Base-by-base conservation (phyloP, 2,329 filamentous ascomycete species). In the Neonectria neomacrospora region DNA sequence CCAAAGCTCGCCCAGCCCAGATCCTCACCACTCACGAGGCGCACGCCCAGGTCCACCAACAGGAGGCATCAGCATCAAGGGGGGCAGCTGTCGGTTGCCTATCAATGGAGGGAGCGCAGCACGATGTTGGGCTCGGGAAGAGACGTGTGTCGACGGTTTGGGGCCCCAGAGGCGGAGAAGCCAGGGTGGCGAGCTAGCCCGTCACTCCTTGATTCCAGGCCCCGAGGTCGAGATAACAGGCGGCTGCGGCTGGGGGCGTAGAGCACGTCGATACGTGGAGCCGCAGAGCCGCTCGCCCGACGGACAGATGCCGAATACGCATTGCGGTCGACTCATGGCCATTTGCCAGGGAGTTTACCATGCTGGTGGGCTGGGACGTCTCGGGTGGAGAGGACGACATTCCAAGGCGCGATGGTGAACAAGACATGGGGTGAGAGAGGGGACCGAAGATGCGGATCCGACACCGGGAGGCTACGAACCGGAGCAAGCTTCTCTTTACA, bases 281-380 rank as follows among this genome's bases (percentile, higher is more conserved):
- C 56, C 58, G 62, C 69, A 71, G 59, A 68, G 68, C 70, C 70
- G 63, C 66, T 72, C 65, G 63, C 22, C 70, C 70, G 70, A 72
- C 55, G 34, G 47, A 37, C 60, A 58, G 66, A 65, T 72, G 56
- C 68, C 70, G 66, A 65, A 16, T 58, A 50, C 59, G 26, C n/a
- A 39, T 66, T 37, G 57, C 39, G 51, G 32, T 47, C 60, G 47
- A 41, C 37, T 58, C 14, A 30, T 20, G 48, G 45, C 44, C 58
- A 53, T 54, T 44, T 54, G 28, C 26, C n/a, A 39, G 39, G 18
- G 32, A 30, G 14, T 44, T 41, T 58, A 60, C 51, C 18, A 63
- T 16, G 44, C 58, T 50, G 23, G 37, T 52, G 23, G n/a, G 12
- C 44, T 57, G 44, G 39, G 20, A 54, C 16, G 37, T 57, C 56